Percentiles rank a stretch among this genome's conserved stretches.
Evolutionary conservation across 1,139 yeast species (phyloP).

Genomic region (Suhomyces wounanorum): DNA sequence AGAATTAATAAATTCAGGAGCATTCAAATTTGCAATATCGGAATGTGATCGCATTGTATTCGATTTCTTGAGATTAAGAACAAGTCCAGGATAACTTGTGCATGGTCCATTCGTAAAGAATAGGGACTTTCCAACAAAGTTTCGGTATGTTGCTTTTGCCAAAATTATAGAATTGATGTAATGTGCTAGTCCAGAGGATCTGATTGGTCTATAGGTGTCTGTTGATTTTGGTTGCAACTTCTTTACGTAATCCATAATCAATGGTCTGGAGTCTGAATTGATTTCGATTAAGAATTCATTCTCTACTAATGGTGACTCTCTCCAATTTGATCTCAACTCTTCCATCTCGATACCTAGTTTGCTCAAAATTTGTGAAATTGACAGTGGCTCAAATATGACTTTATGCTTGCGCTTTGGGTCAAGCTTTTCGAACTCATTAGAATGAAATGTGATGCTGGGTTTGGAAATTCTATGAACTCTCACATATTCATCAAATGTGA

Average conservation of each 20-base stretch:
- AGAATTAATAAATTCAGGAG: conserved; percentile 28
- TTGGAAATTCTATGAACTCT: conserved; percentile 23
- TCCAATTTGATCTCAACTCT: conserved; percentile 11
- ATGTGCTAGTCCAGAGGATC: conserved; percentile 38
- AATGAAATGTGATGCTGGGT: not conserved
- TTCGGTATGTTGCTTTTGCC: conserved; percentile 20
- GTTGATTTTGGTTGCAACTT: conserved; percentile 28
- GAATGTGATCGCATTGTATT: conserved; percentile 34
- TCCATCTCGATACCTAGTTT: conserved; percentile 12
- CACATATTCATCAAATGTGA: conserved; percentile 35
- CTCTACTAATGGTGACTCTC: conserved; percentile 14
- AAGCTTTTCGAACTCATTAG: not conserved
- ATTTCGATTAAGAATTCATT: conserved; percentile 10
- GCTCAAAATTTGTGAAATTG: conserved; percentile 15
- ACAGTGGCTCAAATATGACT: conserved; percentile 7
- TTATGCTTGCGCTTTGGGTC: conserved; percentile 2
- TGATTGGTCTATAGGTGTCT: conserved; percentile 29
- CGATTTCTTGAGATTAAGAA: conserved; percentile 21
- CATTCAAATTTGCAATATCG: conserved; percentile 34
- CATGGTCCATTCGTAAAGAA: conserved; percentile 41
- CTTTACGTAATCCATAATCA: conserved; percentile 17
- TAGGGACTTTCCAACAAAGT: conserved; percentile 29
- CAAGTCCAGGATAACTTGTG: conserved; percentile 36
- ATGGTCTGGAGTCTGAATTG: conserved; percentile 1
- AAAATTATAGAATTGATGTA: conserved; percentile 27